Base-by-base conservation (phyloP, 805 yeast genomes). In the Saccharomyces kudriavzevii region DNA sequence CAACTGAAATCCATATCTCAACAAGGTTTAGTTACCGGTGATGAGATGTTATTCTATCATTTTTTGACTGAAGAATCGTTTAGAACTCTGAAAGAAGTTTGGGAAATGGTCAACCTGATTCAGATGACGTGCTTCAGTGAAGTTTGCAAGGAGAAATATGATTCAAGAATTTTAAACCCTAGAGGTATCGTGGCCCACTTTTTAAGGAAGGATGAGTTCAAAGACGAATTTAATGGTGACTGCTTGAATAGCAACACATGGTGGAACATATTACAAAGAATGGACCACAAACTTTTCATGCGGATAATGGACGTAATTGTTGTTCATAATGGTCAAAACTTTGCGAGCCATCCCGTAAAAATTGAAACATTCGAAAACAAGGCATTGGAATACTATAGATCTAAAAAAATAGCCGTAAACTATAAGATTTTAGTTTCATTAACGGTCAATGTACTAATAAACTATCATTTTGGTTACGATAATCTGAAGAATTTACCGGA, bases 391-490 rank as follows among this genome's bases (percentile, higher is more conserved):
- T 52, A 51, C 56, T 56, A 64, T 62, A 43, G 74, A 66, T 56
- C 64, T 60, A 54, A 70, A 61, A 53, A 70, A 57, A 64, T 66
- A 55, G 53, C 63, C 57, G 49, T 70, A 3, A 72, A 74, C 52
- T 74, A 77, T 60, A 77, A 74, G 57, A 58, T 74, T 1, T 58
- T 74, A 25, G 66, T 72, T 30, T 67, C 81, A 0, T 60, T 77
- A 17, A 58, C 74, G 10, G 49, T 76, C 28, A 72, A 75, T n/a
- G 66, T 79, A 5, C 58, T 78, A 29, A 63, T 74, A 48, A 76
- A 79, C 55, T 74, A 77, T 59, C 83, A 80, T 62, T 78, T 73
- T 61, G 83, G 83, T 1, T 80, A 71, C 55, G 64, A 67, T 47
- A 68, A 66, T 50, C 56, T 74, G 51, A 62, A 61, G 22, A 62